These are phyloP conservation scores for Suillus tomentosus DNA, from an alignment of 768 basidiomycete species.

Conservation along the genomic window DNA sequence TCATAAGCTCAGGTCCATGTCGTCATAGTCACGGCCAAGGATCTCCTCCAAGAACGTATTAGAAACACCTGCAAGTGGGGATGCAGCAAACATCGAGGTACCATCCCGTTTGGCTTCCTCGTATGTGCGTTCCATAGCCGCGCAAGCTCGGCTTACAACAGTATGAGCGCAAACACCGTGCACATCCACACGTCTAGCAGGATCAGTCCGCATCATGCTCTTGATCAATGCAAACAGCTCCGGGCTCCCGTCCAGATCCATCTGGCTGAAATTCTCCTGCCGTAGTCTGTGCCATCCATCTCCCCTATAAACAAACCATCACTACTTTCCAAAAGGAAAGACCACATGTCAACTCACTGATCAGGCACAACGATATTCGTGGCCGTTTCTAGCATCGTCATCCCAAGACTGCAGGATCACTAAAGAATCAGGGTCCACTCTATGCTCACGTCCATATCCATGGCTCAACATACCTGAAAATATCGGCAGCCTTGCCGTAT, in stretches of 20 bases:
- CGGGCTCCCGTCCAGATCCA: conserved; percentile 66
- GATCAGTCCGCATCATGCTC: conserved; percentile 78
- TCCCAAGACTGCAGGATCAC: conserved; percentile 71
- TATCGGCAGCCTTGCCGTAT: conserved; percentile 93
- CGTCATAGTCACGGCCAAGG: conserved; percentile 40
- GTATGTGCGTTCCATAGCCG: conserved; percentile 59
- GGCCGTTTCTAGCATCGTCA: conserved; percentile 94
- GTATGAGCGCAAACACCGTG: conserved; percentile 60
- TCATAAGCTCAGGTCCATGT: conserved; percentile 46
- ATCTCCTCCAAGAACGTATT: conserved; percentile 68
- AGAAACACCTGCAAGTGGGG: conserved; percentile 63
- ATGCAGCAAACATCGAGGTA: conserved; percentile 52
- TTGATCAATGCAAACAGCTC: conserved; percentile 69
- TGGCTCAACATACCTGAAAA: conserved; percentile 78
- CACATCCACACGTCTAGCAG: conserved; percentile 57
- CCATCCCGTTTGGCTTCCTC: conserved; percentile 37
- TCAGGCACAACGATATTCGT: conserved; percentile 97
- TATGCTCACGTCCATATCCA: conserved; percentile 1
- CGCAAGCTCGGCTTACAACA: conserved; percentile 63
- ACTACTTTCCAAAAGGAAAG: conserved; percentile 18
- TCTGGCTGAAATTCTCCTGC: conserved; percentile 87
- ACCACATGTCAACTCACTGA: conserved; percentile 61
- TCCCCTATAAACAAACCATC: conserved; percentile 57
- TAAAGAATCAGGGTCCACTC: conserved; percentile 13
- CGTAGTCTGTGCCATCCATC: conserved; percentile 93